Percentiles rank a stretch among this genome's conserved stretches.
Evolutionary conservation across 352 stramenopile genomes (phyloP).

Genomic region (Globisporangium polare): DNA sequence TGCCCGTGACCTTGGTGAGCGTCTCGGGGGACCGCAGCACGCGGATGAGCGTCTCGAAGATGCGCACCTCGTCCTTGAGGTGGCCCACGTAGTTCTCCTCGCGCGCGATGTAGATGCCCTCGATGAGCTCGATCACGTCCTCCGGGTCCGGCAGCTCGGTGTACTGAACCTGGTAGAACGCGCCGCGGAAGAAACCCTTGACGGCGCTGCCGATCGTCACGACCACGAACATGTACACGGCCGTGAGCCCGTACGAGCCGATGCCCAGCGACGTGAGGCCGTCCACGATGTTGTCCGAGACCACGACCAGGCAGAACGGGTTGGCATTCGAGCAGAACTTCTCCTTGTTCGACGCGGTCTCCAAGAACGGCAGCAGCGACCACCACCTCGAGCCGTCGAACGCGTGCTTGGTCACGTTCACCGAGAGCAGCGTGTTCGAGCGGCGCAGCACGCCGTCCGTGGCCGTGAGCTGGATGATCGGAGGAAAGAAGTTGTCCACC

Average conservation of each 20-base stretch:
- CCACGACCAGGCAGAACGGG: slow-evolving; percentile 77
- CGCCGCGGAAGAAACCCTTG: slow-evolving; percentile 79
- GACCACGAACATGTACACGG: slow-evolving; percentile 85
- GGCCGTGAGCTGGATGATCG: slow-evolving; percentile 71
- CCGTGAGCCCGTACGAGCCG: slow-evolving; percentile 81
- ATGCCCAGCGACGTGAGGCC: slow-evolving; percentile 75
- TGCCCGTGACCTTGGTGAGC: slow-evolving; percentile 79
- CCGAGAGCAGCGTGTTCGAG: slow-evolving; percentile 44
- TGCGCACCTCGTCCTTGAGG: slow-evolving; percentile 83
- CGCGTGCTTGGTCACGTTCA: slow-evolving; percentile 62
- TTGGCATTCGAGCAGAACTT: slow-evolving; percentile 43
- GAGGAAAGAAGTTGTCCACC: slow-evolving; percentile 47
- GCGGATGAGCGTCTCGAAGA: slow-evolving; percentile 86
- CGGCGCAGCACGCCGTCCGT: slow-evolving; percentile 52
- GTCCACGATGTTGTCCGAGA: slow-evolving; percentile 86
- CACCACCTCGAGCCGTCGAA: slow-evolving; percentile 60
- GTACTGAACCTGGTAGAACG: slow-evolving; percentile 81
- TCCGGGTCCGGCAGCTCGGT: slow-evolving; percentile 75
- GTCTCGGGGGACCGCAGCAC: slow-evolving; percentile 83
- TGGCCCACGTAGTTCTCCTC: slow-evolving; percentile 83
- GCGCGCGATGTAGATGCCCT: slow-evolving; percentile 86
- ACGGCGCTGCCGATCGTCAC: slow-evolving; percentile 84
- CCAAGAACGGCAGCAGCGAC: slow-evolving; percentile 44
- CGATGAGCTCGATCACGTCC: slow-evolving; percentile 82
- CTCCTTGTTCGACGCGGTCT: slow-evolving; percentile 13